A percentile compares a stretch with the other conserved stretches of the same genome.
Evolutionary conservation across 108 stramenopile genomes (phyloP).

Genomic region (Nitzschia sp.): DNA sequence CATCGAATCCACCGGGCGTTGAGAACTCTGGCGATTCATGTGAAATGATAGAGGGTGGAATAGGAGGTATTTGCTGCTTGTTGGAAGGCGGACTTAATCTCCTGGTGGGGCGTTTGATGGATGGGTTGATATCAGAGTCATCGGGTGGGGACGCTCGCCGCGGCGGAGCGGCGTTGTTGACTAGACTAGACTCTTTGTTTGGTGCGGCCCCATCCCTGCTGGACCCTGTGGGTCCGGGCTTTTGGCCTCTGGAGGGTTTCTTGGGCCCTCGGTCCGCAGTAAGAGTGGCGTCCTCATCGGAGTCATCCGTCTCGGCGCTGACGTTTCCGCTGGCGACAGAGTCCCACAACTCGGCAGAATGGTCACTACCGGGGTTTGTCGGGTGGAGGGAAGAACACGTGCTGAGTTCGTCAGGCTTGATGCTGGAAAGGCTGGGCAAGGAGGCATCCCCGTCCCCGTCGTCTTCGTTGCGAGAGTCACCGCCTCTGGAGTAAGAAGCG

Average conservation of each 20-base stretch:
- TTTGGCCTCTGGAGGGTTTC: neutral
- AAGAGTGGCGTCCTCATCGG: neutral
- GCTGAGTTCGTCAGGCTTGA: conserved; percentile 21
- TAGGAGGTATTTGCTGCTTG: too few species aligned
- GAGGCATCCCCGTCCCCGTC: conserved; percentile 17
- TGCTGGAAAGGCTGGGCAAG: conserved; percentile 22
- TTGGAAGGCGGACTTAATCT: neutral
- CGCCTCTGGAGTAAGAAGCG: conserved; percentile 10
- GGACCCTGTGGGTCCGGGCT: too few species aligned
- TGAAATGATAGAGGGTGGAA: too few species aligned
- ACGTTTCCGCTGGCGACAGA: conserved; percentile 21
- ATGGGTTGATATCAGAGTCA: too few species aligned
- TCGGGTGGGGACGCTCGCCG: too few species aligned
- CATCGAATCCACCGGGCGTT: too few species aligned
- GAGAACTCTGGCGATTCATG: too few species aligned
- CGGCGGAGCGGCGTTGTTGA: too few species aligned
- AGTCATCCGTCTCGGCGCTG: conserved; percentile 11
- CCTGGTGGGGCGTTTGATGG: conserved; percentile 1
- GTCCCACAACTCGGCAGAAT: conserved; percentile 12
- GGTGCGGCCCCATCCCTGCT: too few species aligned
- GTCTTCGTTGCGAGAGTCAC: conserved; percentile 7
- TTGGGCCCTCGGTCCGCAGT: neutral
- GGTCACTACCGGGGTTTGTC: conserved; percentile 11
- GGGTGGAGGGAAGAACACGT: conserved; percentile 15
- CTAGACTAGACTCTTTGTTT: too few species aligned